phyloP scores from a whole-genome alignment of 805 yeast species.

The Hanseniaspora hatyaiensis region DNA sequence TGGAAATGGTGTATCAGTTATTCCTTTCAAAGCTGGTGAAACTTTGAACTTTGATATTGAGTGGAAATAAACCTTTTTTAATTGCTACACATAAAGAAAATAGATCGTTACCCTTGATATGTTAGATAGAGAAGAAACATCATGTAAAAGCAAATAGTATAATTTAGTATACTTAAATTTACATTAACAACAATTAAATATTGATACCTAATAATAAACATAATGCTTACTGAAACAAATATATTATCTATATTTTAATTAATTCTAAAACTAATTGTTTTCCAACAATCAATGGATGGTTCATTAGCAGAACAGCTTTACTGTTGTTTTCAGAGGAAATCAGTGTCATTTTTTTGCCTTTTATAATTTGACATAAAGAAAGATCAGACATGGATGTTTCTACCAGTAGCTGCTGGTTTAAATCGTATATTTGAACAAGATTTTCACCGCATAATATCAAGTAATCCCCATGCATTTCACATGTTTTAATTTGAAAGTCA shows the following conservation, averaged over 20 bases:
- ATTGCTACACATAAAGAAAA: too few species aligned
- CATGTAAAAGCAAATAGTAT: too few species aligned
- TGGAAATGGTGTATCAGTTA: slow-evolving; percentile 41
- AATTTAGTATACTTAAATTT: too few species aligned
- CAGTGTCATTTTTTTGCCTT: slow-evolving; percentile 52
- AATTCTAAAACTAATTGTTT: slow-evolving; percentile 46
- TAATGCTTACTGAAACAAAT: too few species aligned
- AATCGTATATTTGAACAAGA: slow-evolving; percentile 56
- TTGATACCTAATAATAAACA: too few species aligned
- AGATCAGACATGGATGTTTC: slow-evolving; percentile 28
- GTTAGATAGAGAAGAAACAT: too few species aligned
- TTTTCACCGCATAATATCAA: slow-evolving; percentile 51
- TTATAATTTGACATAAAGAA: slow-evolving; percentile 53
- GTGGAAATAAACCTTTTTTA: slow-evolving; percentile 52
- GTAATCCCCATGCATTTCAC: slow-evolving; percentile 37
- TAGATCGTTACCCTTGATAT: slow-evolving; percentile 87
- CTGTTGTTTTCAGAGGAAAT: slow-evolving; percentile 32
- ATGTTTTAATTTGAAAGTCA: slow-evolving; percentile 34
- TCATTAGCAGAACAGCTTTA: slow-evolving; percentile 37
- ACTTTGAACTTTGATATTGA: slow-evolving; percentile 58
- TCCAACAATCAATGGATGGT: slow-evolving; percentile 54
- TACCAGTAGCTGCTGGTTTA: slow-evolving; percentile 36
- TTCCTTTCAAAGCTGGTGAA: slow-evolving; percentile 81
- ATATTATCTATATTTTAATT: too few species aligned
- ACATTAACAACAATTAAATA: too few species aligned